Base-by-base conservation (phyloP, 305 asterid genomes). In the Vinca major region DNA sequence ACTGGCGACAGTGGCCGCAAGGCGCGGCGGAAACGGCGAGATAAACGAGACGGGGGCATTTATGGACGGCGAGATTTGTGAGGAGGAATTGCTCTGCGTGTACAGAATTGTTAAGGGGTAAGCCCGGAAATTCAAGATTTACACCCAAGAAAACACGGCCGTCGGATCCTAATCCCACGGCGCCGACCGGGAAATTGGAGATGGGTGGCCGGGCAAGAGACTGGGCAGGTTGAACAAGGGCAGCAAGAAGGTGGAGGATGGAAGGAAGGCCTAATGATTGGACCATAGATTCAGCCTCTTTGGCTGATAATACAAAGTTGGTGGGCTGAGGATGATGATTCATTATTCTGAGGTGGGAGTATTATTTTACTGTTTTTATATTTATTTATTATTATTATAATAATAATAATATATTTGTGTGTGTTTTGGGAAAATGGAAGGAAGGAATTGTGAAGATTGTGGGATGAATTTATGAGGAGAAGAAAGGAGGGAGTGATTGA, bases 1-100 rank as follows among this genome's bases (percentile, higher is more conserved):
- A 92, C 78, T 92, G 97, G 71, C 97, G 95, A 82, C 98, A 90
- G 90, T 92, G 98, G 68, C 98, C 98, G 74, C 97, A 92, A 13
- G 98, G 98, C 68, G 95, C 93, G 43, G 95, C 89, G 66, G 98
- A 90, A 66, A 92, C 98, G 71, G 98, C 91, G 73, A 92, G 68
- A 56, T 82, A 70, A 7, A 77, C 62, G 73, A 90, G 91, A 51
- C 79, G 67, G 6, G 89, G 92, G 67, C 92, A 87, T 62, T 85
- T 67, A 74, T 90, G 85, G 76, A 77, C 77, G 13, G 83, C 81
- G 62, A 88, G 86, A 64, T 87, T 92, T 26, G 88, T 90, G 69
- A 88, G 70, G 60, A 92, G 94, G 73, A 88, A 92, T 77, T 92
- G 98, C 75, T 92, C 98, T 37, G 98, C 96, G 86, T 92, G 98